Conservation (phyloP, 2,329 filamentous ascomycete species). For the Orbilia blumenaviensis region DNA sequence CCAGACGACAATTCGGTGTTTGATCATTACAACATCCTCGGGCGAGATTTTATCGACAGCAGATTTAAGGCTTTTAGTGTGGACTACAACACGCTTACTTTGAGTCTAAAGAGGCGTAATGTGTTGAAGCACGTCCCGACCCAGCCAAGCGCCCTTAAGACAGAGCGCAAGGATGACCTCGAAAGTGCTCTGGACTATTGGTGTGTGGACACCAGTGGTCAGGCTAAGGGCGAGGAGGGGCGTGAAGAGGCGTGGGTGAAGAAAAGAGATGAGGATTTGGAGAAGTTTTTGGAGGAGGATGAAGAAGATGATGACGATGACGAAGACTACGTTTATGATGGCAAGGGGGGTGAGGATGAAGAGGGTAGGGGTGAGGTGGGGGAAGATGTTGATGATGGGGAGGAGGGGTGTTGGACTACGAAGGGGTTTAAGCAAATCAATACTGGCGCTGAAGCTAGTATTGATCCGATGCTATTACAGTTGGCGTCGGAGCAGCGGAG, state of each 20-base stretch:
- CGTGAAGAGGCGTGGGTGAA: constrained; percentile 23
- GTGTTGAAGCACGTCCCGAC: not conserved
- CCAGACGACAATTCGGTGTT: constrained; percentile 4
- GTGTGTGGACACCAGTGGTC: not conserved
- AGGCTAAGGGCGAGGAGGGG: not conserved
- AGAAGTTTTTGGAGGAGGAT: constrained; percentile 34
- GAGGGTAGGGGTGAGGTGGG: not conserved
- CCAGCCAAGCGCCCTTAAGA: too few relatives aligned
- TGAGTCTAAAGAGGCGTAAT: constrained; percentile 7
- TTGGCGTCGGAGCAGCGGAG: not conserved
- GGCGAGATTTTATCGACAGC: constrained; percentile 37
- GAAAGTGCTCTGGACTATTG: too few relatives aligned
- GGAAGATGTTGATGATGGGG: not conserved
- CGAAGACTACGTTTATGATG: not conserved
- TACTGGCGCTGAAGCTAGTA: not conserved
- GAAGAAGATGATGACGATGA: constrained; percentile 4
- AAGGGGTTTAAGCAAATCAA: not conserved
- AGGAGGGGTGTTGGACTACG: too few relatives aligned
- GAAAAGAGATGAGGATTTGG: constrained; percentile 38
- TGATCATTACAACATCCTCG: constrained; percentile 37
- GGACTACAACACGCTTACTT: constrained; percentile 6
- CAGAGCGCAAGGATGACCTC: too few relatives aligned
- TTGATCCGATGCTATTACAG: constrained; percentile 33
- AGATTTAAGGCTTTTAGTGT: constrained; percentile 17
- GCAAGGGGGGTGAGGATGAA: not conserved